A percentile compares a stretch with the other conserved stretches of the same genome.
Evolutionary conservation across 2,329 filamentous ascomycete genomes (phyloP).

Genomic region (Curvularia eragrostidis): DNA sequence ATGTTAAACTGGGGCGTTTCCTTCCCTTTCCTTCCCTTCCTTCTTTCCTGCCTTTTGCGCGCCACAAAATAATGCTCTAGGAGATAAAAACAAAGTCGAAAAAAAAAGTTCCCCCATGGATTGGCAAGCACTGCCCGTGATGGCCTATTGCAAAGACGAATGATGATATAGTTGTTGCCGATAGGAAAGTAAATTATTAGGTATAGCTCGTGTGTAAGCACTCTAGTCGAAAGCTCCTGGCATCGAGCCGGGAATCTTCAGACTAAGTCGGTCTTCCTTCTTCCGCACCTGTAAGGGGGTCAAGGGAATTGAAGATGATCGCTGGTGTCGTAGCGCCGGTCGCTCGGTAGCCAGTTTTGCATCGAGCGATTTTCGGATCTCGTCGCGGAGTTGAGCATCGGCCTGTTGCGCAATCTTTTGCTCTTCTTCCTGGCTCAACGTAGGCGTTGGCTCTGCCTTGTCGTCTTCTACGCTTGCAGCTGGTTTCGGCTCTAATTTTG

Average conservation of each 20-base stretch:
- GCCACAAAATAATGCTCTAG: not conserved
- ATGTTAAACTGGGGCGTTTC: not conserved
- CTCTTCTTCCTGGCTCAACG: constrained; percentile 33
- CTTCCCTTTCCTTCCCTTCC: not conserved
- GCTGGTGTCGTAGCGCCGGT: constrained; percentile 27
- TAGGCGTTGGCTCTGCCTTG: constrained; percentile 15
- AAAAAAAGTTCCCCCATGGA: too few relatives aligned
- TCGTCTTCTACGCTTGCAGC: constrained; percentile 16
- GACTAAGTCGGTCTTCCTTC: constrained; percentile 44
- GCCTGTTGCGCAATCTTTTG: constrained; percentile 45
- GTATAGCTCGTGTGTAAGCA: not conserved
- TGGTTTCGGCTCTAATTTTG: not conserved
- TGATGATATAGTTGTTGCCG: not conserved
- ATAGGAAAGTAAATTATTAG: constrained; percentile 2
- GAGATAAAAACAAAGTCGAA: not conserved
- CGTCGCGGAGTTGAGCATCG: constrained; percentile 45
- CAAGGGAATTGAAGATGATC: constrained; percentile 36
- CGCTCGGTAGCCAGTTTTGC: constrained; percentile 13
- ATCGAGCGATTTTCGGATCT: constrained; percentile 36
- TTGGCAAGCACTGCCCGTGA: not conserved
- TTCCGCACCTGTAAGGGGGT: constrained; percentile 29
- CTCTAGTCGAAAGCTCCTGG: constrained; percentile 21
- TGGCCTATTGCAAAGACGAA: not conserved
- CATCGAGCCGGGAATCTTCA: constrained; percentile 44
- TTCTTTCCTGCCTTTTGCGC: not conserved